These are phyloP conservation scores for Striga asiatica DNA, from an alignment of 257 asterid species.

Conservation along the genomic window DNA sequence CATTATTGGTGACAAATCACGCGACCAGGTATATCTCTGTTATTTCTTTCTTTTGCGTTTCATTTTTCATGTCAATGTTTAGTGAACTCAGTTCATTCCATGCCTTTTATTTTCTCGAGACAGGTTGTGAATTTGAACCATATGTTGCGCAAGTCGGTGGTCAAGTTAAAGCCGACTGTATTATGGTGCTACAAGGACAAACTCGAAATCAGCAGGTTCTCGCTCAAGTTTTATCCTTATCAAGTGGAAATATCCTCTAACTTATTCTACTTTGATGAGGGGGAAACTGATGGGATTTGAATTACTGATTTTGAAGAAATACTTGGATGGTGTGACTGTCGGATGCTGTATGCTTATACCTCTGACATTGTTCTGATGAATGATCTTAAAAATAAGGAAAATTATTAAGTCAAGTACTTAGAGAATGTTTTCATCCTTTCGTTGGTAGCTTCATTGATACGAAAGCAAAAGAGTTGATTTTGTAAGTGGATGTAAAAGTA, in stretches of 20 bases:
- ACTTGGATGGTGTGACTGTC: not conserved
- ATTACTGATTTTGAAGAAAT: slow-evolving; percentile 3
- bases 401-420: not conserved
- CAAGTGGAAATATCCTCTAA: not conserved
- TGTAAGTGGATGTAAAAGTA: not conserved
- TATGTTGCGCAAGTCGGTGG: slow-evolving; percentile 60
- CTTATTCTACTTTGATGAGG: too few relatives aligned
- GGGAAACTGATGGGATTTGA: not conserved
- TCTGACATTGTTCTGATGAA: not conserved
- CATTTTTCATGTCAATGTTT: not conserved
- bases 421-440: not conserved
- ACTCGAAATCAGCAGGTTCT: slow-evolving; percentile 88
- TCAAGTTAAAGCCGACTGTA: slow-evolving; percentile 62
- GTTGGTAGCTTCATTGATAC: not conserved
- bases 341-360: not conserved
- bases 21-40: slow-evolving; percentile 47
- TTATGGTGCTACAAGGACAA: slow-evolving; percentile 95
- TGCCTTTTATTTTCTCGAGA: not conserved
- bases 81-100: not conserved
- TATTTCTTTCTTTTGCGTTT: not conserved
- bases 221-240: too few relatives aligned
- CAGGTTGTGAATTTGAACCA: slow-evolving; percentile 74
- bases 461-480: not conserved
- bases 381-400: not conserved
- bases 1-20: slow-evolving; percentile 84